These are phyloP conservation scores for Sporopachydermia lactativora DNA, from an alignment of 805 yeast genomes.

Conservation along the genomic window DNA sequence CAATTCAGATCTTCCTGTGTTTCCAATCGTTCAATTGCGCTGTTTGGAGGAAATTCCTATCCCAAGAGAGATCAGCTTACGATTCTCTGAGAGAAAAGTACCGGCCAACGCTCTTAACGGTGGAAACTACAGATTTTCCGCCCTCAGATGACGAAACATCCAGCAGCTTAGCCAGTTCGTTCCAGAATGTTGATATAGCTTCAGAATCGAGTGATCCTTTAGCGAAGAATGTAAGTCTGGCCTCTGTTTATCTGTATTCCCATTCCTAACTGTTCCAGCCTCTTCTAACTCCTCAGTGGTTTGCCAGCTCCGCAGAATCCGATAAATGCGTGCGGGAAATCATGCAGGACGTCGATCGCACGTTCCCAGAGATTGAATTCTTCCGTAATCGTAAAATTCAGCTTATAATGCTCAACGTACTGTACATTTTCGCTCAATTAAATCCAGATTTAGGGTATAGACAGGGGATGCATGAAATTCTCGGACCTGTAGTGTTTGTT, in stretches of 20 bases:
- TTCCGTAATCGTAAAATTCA: constrained; percentile 15
- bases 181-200: not conserved
- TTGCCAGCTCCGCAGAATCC: constrained; percentile 3
- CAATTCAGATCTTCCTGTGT: not conserved
- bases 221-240: not conserved
- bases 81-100: not conserved
- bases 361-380: constrained; percentile 19
- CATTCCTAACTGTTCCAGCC: too few relatives aligned
- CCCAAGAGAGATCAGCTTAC: not conserved
- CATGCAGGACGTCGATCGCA: constrained; percentile 19
- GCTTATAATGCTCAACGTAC: constrained; percentile 22
- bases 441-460: constrained; percentile 34
- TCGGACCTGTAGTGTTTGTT: constrained; percentile 28
- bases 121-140: too few relatives aligned
- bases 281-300: too few relatives aligned
- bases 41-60: not conserved
- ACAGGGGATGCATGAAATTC: constrained; percentile 41
- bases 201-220: not conserved
- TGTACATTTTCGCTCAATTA: constrained; percentile 32
- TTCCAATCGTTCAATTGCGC: not conserved
- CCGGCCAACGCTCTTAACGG: not conserved
- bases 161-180: not conserved
- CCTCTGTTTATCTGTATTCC: too few relatives aligned
- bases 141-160: not conserved
- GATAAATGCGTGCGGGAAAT: constrained; percentile 13